phyloP scores from a whole-genome alignment of 306 rosid species.

The Glycine soja region DNA sequence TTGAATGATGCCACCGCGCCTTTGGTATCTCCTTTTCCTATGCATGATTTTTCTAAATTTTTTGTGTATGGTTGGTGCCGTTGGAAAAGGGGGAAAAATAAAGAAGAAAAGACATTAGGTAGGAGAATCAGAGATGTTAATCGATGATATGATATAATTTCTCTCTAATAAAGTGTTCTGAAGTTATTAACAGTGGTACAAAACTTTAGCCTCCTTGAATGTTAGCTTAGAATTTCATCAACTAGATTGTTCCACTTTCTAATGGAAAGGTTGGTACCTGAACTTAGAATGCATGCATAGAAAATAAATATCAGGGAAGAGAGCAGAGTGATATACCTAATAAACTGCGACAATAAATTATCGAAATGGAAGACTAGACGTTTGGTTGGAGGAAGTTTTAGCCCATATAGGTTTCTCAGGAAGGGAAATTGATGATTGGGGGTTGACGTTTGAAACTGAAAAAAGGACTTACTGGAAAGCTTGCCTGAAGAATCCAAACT shows the following conservation, averaged over 20 bases:
- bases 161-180: background rate
- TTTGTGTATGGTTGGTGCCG: background rate
- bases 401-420: background rate
- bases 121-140: background rate
- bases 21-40: slow-evolving; percentile 52
- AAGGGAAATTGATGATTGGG: background rate
- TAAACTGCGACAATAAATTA: background rate
- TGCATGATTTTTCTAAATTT: background rate
- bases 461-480: background rate
- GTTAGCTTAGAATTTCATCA: background rate
- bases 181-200: background rate
- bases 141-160: background rate
- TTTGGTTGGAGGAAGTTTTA: background rate
- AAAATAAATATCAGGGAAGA: background rate
- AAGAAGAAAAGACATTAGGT: background rate
- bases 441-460: background rate
- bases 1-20: slow-evolving; percentile 45
- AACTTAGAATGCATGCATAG: background rate
- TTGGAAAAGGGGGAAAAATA: background rate
- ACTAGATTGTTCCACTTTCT: background rate
- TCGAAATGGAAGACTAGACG: background rate
- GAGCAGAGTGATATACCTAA: background rate
- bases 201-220: background rate
- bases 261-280: background rate
- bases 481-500: background rate